Evolutionary conservation across 345 rosid genomes (phyloP).

Genomic region (Lumnitzera littorea): DNA sequence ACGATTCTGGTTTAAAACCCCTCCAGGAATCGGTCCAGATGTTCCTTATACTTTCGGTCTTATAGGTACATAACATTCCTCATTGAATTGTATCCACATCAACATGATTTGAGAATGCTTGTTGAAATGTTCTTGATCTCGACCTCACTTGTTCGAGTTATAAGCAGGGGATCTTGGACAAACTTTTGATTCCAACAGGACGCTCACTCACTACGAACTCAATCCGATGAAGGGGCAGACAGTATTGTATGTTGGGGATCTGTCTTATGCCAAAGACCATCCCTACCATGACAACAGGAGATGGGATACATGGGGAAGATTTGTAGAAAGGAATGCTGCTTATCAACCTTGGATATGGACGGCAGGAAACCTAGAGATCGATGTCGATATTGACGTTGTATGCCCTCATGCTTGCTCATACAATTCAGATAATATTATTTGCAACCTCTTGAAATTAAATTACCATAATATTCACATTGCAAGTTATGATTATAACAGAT

Average conservation of each 20-base stretch:
- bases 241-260: slow-evolving; percentile 36
- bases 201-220: slow-evolving; percentile 32
- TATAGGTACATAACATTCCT: slow-evolving; percentile 28
- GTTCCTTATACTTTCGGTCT: slow-evolving; percentile 62
- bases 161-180: slow-evolving; percentile 43
- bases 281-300: slow-evolving; percentile 31
- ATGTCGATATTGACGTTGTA: slow-evolving; percentile 25
- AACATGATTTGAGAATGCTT: too few species aligned
- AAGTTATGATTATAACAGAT: too few species aligned
- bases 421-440: not conserved
- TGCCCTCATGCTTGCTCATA: slow-evolving; percentile 2
- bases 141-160: not conserved
- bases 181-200: slow-evolving; percentile 36
- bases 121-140: not conserved
- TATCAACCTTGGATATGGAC: slow-evolving; percentile 47
- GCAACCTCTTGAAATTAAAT: too few species aligned
- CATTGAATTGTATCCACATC: too few species aligned
- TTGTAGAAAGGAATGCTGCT: slow-evolving; percentile 30
- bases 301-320: slow-evolving; percentile 47
- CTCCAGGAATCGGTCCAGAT: slow-evolving; percentile 59
- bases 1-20: slow-evolving; percentile 41
- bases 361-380: slow-evolving; percentile 45
- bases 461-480: too few species aligned
- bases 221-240: slow-evolving; percentile 42
- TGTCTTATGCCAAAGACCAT: slow-evolving; percentile 39